These are phyloP conservation scores for Lanmaoa rubissima DNA, from an alignment of 768 basidiomycete genomes.

Conservation along the genomic window DNA sequence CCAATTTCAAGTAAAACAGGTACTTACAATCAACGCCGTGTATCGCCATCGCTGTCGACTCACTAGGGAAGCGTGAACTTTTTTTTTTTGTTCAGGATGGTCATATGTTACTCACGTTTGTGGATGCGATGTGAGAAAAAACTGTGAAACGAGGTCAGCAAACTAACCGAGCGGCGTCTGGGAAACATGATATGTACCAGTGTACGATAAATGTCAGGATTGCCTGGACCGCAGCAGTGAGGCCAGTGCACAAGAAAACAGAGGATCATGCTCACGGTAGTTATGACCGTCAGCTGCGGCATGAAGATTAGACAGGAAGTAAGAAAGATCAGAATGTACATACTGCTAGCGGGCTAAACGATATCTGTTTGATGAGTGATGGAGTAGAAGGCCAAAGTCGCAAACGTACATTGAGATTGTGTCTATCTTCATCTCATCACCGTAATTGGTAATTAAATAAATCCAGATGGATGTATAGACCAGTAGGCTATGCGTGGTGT, in stretches of 20 bases:
- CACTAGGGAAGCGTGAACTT: slow-evolving; percentile 14
- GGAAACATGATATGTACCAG: slow-evolving; percentile 34
- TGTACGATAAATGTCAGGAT: slow-evolving; percentile 50
- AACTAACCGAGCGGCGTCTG: neutral
- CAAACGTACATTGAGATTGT: slow-evolving; percentile 42
- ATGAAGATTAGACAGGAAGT: neutral
- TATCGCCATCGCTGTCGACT: slow-evolving; percentile 30
- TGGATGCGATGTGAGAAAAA: slow-evolving; percentile 15
- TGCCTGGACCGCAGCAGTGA: slow-evolving; percentile 36
- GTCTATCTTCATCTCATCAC: slow-evolving; percentile 38
- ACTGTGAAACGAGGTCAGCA: neutral
- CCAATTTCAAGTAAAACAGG: slow-evolving; percentile 1
- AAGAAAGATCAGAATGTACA: neutral
- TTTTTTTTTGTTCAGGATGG: neutral
- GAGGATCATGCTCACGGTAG: slow-evolving; percentile 26
- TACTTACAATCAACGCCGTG: slow-evolving; percentile 35
- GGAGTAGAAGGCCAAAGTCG: neutral
- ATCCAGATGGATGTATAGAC: slow-evolving; percentile 42
- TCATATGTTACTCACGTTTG: slow-evolving; percentile 4
- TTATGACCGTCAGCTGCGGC: slow-evolving; percentile 27
- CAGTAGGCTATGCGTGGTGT: slow-evolving; percentile 40
- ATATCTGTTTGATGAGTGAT: neutral
- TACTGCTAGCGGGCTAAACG: slow-evolving; percentile 27
- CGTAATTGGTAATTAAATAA: slow-evolving; percentile 45
- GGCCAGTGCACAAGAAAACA: neutral